Evolutionary conservation across 495 filamentous ascomycete species (phyloP).

Genomic region (Penicillium waksmanii): DNA sequence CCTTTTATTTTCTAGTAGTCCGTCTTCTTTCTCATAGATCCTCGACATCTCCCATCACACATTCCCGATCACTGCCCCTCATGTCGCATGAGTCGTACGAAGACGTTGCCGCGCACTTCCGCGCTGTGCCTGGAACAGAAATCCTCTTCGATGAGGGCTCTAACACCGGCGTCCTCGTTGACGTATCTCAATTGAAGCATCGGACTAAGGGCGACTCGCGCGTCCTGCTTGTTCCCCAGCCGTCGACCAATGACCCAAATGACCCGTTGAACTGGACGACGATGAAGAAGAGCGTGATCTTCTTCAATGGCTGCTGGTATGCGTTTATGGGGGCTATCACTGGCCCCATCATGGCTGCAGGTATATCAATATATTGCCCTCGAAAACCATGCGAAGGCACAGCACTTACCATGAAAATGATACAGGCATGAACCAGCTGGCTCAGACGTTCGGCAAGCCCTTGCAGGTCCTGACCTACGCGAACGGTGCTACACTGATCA

Average conservation of each 20-base stretch:
- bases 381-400: no score
- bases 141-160: constrained; percentile 15
- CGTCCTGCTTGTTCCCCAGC: constrained; percentile 28
- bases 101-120: not conserved
- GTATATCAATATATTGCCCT: no score
- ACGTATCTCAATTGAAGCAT: constrained; percentile 15
- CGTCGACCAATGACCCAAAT: constrained; percentile 25
- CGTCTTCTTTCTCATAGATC: no score
- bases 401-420: no score
- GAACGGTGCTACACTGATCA: constrained; percentile 17
- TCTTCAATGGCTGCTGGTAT: constrained; percentile 36
- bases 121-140: constrained; percentile 12
- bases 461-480: constrained; percentile 32
- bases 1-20: no score
- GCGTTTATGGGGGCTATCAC: constrained; percentile 54
- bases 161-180: constrained; percentile 5
- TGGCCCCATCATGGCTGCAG: constrained; percentile 54
- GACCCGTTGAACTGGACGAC: constrained; percentile 35
- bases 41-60: no score
- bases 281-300: constrained; percentile 5
- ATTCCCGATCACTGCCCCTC: no score
- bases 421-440: constrained; percentile 40
- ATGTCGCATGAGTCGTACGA: not conserved
- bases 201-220: constrained; percentile 9
- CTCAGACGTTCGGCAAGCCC: constrained; percentile 43